phyloP scores from a whole-genome alignment of 2,329 filamentous ascomycete genomes.

The Penicillium capsulatum region DNA sequence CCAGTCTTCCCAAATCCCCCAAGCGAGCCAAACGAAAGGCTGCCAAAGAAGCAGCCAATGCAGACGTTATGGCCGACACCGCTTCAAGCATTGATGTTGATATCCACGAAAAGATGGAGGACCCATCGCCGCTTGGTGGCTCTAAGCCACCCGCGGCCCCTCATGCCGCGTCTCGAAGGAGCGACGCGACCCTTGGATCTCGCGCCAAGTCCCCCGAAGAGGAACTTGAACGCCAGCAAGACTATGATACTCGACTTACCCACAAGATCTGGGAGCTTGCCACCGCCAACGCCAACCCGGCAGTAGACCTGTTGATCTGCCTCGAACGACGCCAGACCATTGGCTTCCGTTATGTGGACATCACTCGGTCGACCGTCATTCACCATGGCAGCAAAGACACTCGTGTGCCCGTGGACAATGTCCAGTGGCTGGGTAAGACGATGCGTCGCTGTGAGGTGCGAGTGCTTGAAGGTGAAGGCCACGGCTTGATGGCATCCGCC shows the following conservation, averaged over 20 bases:
- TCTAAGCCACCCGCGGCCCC: constrained; percentile 16
- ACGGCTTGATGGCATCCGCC: constrained; percentile 93
- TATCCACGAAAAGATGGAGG: constrained; percentile 17
- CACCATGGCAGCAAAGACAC: constrained; percentile 90
- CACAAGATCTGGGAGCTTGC: constrained; percentile 93
- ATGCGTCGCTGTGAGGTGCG: constrained; percentile 92
- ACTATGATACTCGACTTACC: constrained; percentile 80
- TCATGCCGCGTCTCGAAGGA: constrained; percentile 15
- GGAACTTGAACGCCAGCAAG: constrained; percentile 37
- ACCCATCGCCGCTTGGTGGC: constrained; percentile 15
- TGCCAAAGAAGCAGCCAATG: constrained; percentile 34
- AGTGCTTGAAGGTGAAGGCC: constrained; percentile 84
- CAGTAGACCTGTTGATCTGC: constrained; percentile 87
- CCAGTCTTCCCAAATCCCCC: constrained; percentile 65
- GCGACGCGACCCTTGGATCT: constrained; percentile 23
- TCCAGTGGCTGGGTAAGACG: constrained; percentile 86
- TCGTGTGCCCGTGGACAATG: constrained; percentile 89
- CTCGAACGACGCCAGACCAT: constrained; percentile 86
- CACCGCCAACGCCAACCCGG: constrained; percentile 86
- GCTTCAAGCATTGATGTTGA: constrained; percentile 10
- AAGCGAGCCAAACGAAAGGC: constrained; percentile 59
- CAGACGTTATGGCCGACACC: constrained; percentile 47
- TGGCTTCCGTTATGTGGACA: constrained; percentile 95
- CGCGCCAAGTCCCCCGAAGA: constrained; percentile 22
- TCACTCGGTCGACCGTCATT: constrained; percentile 84